phyloP scores from a whole-genome alignment of 2,329 filamentous ascomycete species.

The Ascosphaera acerosa region DNA sequence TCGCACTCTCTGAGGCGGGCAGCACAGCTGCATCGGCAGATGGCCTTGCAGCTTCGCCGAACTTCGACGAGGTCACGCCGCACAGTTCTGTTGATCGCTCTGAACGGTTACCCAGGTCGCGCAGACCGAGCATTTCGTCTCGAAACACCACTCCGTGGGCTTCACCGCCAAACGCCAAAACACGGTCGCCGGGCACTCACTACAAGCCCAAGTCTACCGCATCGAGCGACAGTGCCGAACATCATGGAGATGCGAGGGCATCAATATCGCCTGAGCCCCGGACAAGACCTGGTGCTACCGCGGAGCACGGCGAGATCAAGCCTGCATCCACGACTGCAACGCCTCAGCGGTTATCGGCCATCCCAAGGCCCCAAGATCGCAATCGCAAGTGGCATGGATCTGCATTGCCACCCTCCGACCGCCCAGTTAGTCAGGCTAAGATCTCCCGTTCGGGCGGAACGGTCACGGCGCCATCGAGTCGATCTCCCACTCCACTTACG shows the following conservation, averaged over 20 bases:
- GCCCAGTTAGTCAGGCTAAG: no score
- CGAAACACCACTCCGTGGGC: background rate
- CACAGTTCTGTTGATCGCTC: background rate
- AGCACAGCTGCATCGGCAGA: constrained; percentile 1
- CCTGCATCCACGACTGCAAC: background rate
- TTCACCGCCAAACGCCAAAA: background rate
- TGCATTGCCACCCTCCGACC: background rate
- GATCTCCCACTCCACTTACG: constrained; percentile 7
- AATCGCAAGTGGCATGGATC: background rate
- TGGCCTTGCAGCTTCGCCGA: background rate
- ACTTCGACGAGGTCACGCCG: background rate
- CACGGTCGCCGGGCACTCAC: background rate
- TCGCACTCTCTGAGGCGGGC: constrained; percentile 4
- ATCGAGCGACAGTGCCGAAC: background rate
- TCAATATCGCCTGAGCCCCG: constrained; percentile 1
- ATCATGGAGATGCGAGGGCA: background rate
- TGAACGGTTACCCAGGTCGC: background rate
- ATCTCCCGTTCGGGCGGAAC: background rate
- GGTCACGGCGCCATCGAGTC: constrained; percentile 7
- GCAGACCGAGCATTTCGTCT: no score
- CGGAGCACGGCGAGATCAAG: background rate
- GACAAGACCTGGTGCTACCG: background rate
- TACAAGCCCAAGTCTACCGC: background rate
- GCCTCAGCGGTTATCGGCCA: background rate
- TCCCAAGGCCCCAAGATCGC: background rate